A percentile compares a stretch with the other conserved stretches of the same genome.
Evolutionary conservation across 1,284 basidiomycete genomes (phyloP).

Genomic region (Pisolithus thermaeus): DNA sequence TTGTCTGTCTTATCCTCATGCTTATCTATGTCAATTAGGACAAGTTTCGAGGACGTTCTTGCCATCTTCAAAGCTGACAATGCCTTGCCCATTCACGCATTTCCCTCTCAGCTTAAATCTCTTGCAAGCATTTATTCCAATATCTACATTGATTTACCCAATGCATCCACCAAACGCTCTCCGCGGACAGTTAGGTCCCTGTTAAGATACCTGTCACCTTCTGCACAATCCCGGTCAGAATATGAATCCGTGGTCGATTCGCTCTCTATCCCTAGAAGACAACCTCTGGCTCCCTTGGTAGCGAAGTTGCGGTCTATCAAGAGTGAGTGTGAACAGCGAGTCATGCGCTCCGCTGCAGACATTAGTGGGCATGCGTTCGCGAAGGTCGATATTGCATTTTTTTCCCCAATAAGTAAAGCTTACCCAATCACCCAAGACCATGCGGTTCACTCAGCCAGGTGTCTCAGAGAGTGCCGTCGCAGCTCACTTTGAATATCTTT

Average conservation of each 20-base stretch:
- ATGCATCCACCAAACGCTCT: constrained; percentile 18
- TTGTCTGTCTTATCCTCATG: not conserved
- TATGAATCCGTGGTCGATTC: constrained; percentile 50
- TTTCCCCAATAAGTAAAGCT: constrained; percentile 1
- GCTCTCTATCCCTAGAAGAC: constrained; percentile 41
- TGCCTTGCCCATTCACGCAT: constrained; percentile 50
- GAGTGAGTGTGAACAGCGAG: constrained; percentile 58
- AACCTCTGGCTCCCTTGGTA: constrained; percentile 54
- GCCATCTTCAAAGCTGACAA: constrained; percentile 73
- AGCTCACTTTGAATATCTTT: constrained; percentile 87
- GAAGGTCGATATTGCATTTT: constrained; percentile 44
- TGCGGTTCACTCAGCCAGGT: constrained; percentile 74
- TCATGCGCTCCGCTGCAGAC: constrained; percentile 73
- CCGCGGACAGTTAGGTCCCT: constrained; percentile 39
- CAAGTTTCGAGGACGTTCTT: constrained; percentile 55
- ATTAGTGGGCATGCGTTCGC: constrained; percentile 74
- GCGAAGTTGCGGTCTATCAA: constrained; percentile 64
- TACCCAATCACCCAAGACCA: constrained; percentile 47
- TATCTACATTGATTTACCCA: constrained; percentile 38
- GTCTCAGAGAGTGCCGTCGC: constrained; percentile 71
- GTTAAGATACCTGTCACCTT: constrained; percentile 43
- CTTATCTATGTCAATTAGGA: constrained; percentile 31
- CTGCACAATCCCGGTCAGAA: constrained; percentile 34
- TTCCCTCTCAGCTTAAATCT: constrained; percentile 47
- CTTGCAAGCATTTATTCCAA: constrained; percentile 32